phyloP scores from a whole-genome alignment of 345 rosid species.

The Pistacia atlantica region DNA sequence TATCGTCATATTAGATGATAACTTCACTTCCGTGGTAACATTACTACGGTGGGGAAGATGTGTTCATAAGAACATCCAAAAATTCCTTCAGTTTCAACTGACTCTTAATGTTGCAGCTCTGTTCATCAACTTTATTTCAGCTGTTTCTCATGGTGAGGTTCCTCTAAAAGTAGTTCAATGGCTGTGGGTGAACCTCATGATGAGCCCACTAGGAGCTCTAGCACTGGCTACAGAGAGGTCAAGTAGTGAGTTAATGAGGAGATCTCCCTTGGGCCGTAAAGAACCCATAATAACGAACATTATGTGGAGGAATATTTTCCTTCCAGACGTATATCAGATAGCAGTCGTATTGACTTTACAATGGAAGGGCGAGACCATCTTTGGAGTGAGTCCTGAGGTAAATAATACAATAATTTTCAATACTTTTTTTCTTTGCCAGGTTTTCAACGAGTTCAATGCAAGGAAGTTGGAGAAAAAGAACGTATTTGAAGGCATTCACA shows the following conservation, averaged over 20 bases:
- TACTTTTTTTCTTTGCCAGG: slow-evolving; percentile 62
- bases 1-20: slow-evolving; percentile 63
- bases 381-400: slow-evolving; percentile 39
- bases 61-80: slow-evolving; percentile 62
- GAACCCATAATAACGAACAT: slow-evolving; percentile 61
- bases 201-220: slow-evolving; percentile 68
- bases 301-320: slow-evolving; percentile 71
- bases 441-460: slow-evolving; percentile 70
- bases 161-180: slow-evolving; percentile 63
- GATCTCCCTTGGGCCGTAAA: slow-evolving; percentile 48
- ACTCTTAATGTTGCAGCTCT: slow-evolving; percentile 66
- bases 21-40: slow-evolving; percentile 58
- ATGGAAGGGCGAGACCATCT: slow-evolving; percentile 56
- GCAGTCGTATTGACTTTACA: slow-evolving; percentile 51
- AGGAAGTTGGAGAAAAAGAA: slow-evolving; percentile 72
- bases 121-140: slow-evolving; percentile 60
- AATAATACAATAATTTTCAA: slow-evolving; percentile 65
- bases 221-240: slow-evolving; percentile 71
- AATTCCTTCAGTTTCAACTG: slow-evolving; percentile 69
- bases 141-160: slow-evolving; percentile 57
- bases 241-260: slow-evolving; percentile 54
- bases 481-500: slow-evolving; percentile 59
- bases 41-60: slow-evolving; percentile 68
- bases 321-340: slow-evolving; percentile 63
- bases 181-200: slow-evolving; percentile 69